Percentiles rank a stretch among this genome's conserved stretches.
These are phyloP conservation scores for Coemansia sp. DNA, from an alignment of 192 early-diverging fungal genomes.

Conservation along the genomic window DNA sequence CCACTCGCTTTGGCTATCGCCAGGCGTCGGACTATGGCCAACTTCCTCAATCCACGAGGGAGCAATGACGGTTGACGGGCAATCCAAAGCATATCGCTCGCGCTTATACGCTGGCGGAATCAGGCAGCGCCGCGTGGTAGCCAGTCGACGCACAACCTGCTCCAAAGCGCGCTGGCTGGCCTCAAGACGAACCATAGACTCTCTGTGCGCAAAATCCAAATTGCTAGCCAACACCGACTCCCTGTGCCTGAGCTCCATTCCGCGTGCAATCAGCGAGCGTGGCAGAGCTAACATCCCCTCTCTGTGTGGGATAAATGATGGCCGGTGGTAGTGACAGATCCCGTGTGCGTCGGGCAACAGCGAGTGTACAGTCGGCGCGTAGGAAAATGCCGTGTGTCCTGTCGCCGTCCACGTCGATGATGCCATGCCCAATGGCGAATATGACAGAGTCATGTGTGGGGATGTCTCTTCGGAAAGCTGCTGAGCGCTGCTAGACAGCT, in stretches of 20 bases:
- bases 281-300: not conserved
- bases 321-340: constrained; percentile 45
- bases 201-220: not conserved
- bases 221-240: not conserved
- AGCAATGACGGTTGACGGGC: not conserved
- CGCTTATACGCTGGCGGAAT: not conserved
- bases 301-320: not conserved
- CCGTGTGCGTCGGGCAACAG: constrained; percentile 29
- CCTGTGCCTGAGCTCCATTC: not conserved
- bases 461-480: not conserved
- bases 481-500: not conserved
- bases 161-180: constrained; percentile 14
- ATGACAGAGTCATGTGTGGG: not conserved
- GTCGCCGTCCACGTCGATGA: constrained; percentile 23
- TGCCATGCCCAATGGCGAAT: constrained; percentile 36
- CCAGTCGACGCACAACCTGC: constrained; percentile 14
- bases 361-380: constrained; percentile 18
- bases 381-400: not conserved
- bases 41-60: not conserved
- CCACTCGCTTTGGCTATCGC: constrained; percentile 20
- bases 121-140: constrained; percentile 4
- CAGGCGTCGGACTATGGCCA: not conserved
- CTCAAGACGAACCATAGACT: not conserved
- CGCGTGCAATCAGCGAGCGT: constrained; percentile 3
- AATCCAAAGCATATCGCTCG: not conserved